Evolutionary conservation across 2,329 filamentous ascomycete genomes (phyloP), one percentile per base, ranked within the genome.

Genomic region (Cryphonectria radicalis): DNA sequence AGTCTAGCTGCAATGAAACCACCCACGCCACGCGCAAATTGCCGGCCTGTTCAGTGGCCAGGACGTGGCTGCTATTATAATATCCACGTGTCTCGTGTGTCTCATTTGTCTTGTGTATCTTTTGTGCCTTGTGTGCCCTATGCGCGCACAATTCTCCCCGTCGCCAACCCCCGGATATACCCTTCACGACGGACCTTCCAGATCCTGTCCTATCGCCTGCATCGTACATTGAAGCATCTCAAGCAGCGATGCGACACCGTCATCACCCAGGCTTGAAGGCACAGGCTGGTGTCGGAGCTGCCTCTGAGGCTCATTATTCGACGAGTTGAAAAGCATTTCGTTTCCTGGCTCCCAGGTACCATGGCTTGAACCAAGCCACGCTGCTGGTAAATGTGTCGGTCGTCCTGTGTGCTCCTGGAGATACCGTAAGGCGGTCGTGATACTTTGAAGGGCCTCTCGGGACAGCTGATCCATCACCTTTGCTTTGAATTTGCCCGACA

Each of bases 401-500:
- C 50, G 53, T 22, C 53, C 53, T 11, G 53, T n/a, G 22, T 28
- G 53, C 22, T 57, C 53, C 13, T n/a, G 22, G 2, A 57, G 53
- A 22, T 25, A 57, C 53, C 14, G 53, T 13, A 57, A n/a, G 53
- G 53, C 53, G 14, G 53, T 11, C 3, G 14, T 25, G 4, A 57
- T 57, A 57, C 53, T 57, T 4, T 57, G 53, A 5, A 57, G 22
- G 25, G 53, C 53, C 13, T 22, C 14, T n/a, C 25, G 53, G 3
- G 46, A 67, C 53, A 67, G n/a, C 35, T 59, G 25, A 25, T 67
- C 22, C 46, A 71, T 71, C 5, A 71, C 70, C 25, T 71, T 64
- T 17, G 66, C 70, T n/a, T 71, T 71, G 35, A 67, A 55, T 11
- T 65, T 55, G 11, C 70, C 70, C 22, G 65, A 65, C 25, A 71